Evolutionary conservation across 805 yeast genomes (phyloP), one percentile per base, ranked within the genome.

Genomic region (Lipomyces japonicus): DNA sequence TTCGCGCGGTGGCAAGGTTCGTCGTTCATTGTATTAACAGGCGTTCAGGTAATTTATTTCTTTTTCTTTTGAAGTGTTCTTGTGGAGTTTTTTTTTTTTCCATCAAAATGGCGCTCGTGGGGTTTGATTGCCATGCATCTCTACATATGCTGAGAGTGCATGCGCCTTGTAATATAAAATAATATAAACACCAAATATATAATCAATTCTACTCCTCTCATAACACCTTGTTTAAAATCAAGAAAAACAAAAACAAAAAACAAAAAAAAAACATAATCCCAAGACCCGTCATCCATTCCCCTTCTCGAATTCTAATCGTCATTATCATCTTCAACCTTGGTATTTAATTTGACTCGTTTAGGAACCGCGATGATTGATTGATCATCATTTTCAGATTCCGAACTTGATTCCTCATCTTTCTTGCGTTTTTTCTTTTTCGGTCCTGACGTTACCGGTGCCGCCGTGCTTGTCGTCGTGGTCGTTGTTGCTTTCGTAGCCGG

Each of bases 1-100:
- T 24, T 54, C 58, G 2, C 44, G 58, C 21, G 58, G 58, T 9
- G 58, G 58, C 3, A 46, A 57, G 5, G 28, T 35, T 21, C 39
- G 57, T 14, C n/a, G n/a, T n/a, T n/a, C n/a, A n/a, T n/a, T n/a
- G n/a, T n/a, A n/a, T n/a, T n/a, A n/a, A n/a, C n/a, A n/a, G n/a
- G n/a, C n/a, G n/a, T n/a, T n/a, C n/a, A n/a, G n/a, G n/a, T n/a
- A n/a, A n/a, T n/a, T n/a, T n/a, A n/a, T n/a, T n/a, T n/a, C n/a
- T n/a, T n/a, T n/a, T n/a, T n/a, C n/a, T n/a, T n/a, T n/a, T n/a
- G n/a, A n/a, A n/a, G n/a, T n/a, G n/a, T n/a, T n/a, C n/a, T n/a
- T n/a, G n/a, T n/a, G n/a, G n/a, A n/a, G n/a, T n/a, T n/a, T n/a
- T n/a, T n/a, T n/a, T n/a, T n/a, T n/a, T n/a, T n/a, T n/a, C n/a